Percentiles rank a stretch among this genome's conserved stretches.
These are phyloP conservation scores for Pascua sp. DNA, from an alignment of 1,284 basidiomycete genomes.

Conservation along the genomic window DNA sequence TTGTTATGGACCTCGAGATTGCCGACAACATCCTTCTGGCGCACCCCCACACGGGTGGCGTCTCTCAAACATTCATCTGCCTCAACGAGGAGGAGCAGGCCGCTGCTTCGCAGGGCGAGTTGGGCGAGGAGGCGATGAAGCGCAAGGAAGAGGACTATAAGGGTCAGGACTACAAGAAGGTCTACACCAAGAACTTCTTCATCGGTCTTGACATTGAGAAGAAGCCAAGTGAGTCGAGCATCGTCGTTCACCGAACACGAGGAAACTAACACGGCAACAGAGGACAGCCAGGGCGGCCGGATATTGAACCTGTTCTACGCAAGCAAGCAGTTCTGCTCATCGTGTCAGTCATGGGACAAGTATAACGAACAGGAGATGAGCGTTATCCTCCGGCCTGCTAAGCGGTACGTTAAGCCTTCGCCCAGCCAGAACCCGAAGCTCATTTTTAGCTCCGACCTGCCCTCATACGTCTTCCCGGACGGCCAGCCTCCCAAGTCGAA, in stretches of 20 bases:
- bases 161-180: conserved; percentile 70
- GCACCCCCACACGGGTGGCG: conserved; percentile 93
- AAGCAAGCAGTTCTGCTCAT: conserved; percentile 90
- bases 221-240: conserved; percentile 69
- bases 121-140: conserved; percentile 66
- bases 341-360: conserved; percentile 94
- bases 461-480: conserved; percentile 44
- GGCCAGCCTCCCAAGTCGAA: conserved; percentile 42
- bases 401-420: conserved; percentile 60
- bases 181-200: conserved; percentile 93
- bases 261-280: conserved; percentile 28
- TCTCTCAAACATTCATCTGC: conserved; percentile 82
- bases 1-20: conserved; percentile 96
- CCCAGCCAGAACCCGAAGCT: background rate
- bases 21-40: conserved; percentile 87
- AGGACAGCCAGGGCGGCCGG: conserved; percentile 52
- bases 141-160: conserved; percentile 77
- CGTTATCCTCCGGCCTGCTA: conserved; percentile 89
- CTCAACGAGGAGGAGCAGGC: conserved; percentile 80
- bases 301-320: conserved; percentile 95
- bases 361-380: conserved; percentile 92
- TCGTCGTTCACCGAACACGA: conserved; percentile 5
- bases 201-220: conserved; percentile 92
- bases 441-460: conserved; percentile 34
- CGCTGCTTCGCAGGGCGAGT: conserved; percentile 83